These are phyloP conservation scores for Bipolaris sorokiniana DNA, from an alignment of 2,329 filamentous ascomycete species.

Conservation along the genomic window DNA sequence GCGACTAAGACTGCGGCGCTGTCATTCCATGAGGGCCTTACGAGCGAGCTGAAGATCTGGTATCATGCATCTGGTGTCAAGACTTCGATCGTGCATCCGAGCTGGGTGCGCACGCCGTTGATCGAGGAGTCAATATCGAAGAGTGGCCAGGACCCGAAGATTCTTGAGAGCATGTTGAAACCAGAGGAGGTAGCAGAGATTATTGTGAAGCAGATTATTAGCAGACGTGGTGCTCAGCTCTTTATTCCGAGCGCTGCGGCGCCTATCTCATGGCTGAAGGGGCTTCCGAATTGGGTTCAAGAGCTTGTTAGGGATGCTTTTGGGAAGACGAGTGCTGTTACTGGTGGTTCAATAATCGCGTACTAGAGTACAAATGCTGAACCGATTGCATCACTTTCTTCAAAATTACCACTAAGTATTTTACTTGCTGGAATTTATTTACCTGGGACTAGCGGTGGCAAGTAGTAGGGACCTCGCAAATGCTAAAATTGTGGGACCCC, in stretches of 20 bases:
- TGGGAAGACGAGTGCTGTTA: constrained; percentile 10
- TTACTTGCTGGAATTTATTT: too few species aligned
- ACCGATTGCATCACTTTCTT: too few species aligned
- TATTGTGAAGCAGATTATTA: constrained; percentile 48
- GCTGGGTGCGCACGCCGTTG: constrained; percentile 45
- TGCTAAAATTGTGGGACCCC: too few species aligned
- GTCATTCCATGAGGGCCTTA: constrained; percentile 34
- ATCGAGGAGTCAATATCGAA: constrained; percentile 30
- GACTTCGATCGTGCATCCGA: constrained; percentile 41
- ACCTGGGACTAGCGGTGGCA: too few species aligned
- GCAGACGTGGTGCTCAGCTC: constrained; percentile 43
- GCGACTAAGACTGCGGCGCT: constrained; percentile 24
- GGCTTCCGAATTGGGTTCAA: constrained; percentile 5
- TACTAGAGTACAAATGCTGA: too few species aligned
- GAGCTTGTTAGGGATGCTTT: constrained; percentile 8
- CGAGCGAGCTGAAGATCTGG: constrained; percentile 41
- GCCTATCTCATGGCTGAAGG: constrained; percentile 8
- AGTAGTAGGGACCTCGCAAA: too few species aligned
- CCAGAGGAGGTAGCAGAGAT: constrained; percentile 44
- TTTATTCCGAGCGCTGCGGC: constrained; percentile 22
- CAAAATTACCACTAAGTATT: too few species aligned
- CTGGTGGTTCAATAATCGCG: not conserved
- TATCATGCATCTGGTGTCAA: constrained; percentile 35
- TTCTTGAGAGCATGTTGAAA: constrained; percentile 34
- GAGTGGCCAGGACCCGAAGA: constrained; percentile 30